Evolutionary conservation across 768 basidiomycete genomes (phyloP).

Genomic region (Rubroboletus satanas): DNA sequence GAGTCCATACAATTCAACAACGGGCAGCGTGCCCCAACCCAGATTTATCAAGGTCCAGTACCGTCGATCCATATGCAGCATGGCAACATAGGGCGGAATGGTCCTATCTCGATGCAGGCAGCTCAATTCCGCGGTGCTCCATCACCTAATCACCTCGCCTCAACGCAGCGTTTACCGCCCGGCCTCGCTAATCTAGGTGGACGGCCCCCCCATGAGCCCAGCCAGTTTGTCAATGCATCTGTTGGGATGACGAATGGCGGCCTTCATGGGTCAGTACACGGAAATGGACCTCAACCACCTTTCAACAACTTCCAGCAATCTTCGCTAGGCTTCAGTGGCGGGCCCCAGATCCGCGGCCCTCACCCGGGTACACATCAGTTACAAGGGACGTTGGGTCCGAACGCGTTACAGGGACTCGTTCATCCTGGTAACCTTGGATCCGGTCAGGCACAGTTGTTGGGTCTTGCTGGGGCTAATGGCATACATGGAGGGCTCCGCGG

Average conservation of each 20-base stretch:
- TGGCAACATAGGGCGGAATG: constrained; percentile 43
- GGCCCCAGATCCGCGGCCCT: constrained; percentile 47
- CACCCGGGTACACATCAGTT: constrained; percentile 45
- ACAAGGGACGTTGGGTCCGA: constrained; percentile 43
- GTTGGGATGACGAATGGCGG: constrained; percentile 46
- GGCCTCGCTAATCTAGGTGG: constrained; percentile 80
- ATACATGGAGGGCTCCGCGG: constrained; percentile 45
- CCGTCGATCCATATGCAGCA: constrained; percentile 55
- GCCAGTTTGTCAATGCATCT: constrained; percentile 47
- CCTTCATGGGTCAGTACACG: constrained; percentile 45
- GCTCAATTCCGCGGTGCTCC: constrained; percentile 66
- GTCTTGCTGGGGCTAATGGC: constrained; percentile 43
- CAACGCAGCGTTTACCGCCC: constrained; percentile 65
- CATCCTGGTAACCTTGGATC: constrained; percentile 54
- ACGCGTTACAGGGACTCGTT: constrained; percentile 49
- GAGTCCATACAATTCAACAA: constrained; percentile 60
- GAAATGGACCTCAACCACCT: constrained; percentile 44
- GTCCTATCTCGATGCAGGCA: constrained; percentile 54
- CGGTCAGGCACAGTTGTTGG: constrained; percentile 43
- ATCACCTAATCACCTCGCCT: constrained; percentile 53
- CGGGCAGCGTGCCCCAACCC: constrained; percentile 55
- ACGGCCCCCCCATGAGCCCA: constrained; percentile 75
- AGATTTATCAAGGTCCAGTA: constrained; percentile 50
- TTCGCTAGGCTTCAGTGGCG: constrained; percentile 43
- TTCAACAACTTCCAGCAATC: constrained; percentile 53